Conservation (phyloP, 805 yeast species). For the Candida tibetensis region DNA sequence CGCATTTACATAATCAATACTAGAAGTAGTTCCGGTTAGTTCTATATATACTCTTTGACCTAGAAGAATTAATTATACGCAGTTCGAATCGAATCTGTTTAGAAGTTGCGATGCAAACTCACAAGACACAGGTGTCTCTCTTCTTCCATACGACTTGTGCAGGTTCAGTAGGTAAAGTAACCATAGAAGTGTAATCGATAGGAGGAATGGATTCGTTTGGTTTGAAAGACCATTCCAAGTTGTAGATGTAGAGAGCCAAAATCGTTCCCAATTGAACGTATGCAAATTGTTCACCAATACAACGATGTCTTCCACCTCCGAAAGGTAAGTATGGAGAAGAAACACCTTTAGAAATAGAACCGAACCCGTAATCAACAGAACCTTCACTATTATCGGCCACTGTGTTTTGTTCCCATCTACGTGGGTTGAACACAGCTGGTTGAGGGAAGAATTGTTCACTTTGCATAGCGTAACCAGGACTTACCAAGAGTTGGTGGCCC, state of each 20-base stretch:
- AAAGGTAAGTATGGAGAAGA: slow-evolving; percentile 94
- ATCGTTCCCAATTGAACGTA: slow-evolving; percentile 88
- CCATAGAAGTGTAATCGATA: slow-evolving; percentile 87
- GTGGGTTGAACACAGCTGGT: slow-evolving; percentile 71
- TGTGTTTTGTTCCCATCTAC: slow-evolving; percentile 65
- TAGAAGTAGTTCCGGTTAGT: too few species aligned
- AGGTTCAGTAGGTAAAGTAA: slow-evolving; percentile 81
- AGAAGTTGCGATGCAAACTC: background rate
- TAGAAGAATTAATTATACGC: too few species aligned
- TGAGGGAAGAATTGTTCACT: slow-evolving; percentile 77
- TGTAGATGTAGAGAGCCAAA: slow-evolving; percentile 69
- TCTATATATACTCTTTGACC: too few species aligned
- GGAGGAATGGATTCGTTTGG: slow-evolving; percentile 47
- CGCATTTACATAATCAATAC: too few species aligned
- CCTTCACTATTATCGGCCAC: slow-evolving; percentile 20
- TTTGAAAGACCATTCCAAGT: slow-evolving; percentile 68
- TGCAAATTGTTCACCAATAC: slow-evolving; percentile 99
- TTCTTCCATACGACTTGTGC: slow-evolving; percentile 70
- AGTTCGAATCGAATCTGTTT: too few species aligned
- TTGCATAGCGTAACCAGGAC: slow-evolving; percentile 89
- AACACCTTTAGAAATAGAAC: slow-evolving; percentile 94
- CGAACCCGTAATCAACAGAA: slow-evolving; percentile 91
- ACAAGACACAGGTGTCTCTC: slow-evolving; percentile 39
- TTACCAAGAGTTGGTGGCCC: slow-evolving; percentile 86
- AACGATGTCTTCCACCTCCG: slow-evolving; percentile 99